Percentiles rank a stretch among this genome's conserved stretches.
These are phyloP conservation scores for Dactylellina sp. DNA, from an alignment of 2,329 filamentous ascomycete species.

Conservation along the genomic window DNA sequence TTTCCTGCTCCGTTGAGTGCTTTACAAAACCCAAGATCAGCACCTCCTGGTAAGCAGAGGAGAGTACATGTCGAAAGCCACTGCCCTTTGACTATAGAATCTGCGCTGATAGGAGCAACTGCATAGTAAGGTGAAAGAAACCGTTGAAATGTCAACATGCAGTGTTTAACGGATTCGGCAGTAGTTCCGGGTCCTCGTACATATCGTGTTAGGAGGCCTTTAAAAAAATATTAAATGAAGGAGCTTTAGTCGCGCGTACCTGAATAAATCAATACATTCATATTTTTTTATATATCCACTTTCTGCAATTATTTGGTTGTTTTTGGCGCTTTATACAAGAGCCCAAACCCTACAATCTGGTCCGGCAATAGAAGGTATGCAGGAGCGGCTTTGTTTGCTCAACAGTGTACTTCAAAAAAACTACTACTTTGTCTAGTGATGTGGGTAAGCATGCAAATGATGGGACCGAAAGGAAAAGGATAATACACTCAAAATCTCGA, in stretches of 20 bases:
- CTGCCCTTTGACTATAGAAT: constrained; percentile 86
- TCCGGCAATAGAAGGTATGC: too few relatives aligned
- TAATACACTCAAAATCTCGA: too few relatives aligned
- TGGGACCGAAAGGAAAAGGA: too few relatives aligned
- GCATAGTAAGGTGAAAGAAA: constrained; percentile 92
- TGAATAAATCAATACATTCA: constrained; percentile 90
- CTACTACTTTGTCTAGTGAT: too few relatives aligned
- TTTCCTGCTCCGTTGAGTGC: constrained; percentile 90
- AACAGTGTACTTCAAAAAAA: too few relatives aligned
- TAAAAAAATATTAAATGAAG: constrained; percentile 57
- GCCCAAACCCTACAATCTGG: too few relatives aligned
- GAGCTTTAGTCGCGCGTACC: constrained; percentile 68
- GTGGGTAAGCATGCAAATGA: too few relatives aligned
- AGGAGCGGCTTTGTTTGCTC: too few relatives aligned
- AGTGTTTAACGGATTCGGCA: constrained; percentile 87
- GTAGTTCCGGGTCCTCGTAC: constrained; percentile 82
- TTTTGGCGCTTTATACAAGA: too few relatives aligned
- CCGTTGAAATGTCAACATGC: constrained; percentile 84
- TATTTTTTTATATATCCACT: background rate
- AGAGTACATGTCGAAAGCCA: constrained; percentile 89
- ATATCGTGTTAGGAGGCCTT: constrained; percentile 17
- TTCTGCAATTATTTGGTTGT: background rate
- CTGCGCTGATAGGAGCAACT: constrained; percentile 83
- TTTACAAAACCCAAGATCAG: constrained; percentile 91
- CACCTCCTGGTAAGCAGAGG: constrained; percentile 90